Conservation (phyloP, 192 early-diverging fungal species). For the Podila verticillata region DNA sequence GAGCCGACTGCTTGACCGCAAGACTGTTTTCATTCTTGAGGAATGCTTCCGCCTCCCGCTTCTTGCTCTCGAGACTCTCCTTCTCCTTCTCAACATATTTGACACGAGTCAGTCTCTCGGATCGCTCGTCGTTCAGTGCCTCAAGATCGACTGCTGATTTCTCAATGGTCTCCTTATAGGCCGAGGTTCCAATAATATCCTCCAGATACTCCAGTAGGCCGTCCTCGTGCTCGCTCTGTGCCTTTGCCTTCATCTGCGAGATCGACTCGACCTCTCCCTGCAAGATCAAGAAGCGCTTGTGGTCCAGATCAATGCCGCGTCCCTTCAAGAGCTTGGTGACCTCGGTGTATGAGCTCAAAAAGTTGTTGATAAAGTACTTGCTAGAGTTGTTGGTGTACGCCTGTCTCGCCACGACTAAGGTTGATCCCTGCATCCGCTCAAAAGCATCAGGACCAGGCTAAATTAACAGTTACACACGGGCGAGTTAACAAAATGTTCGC, state of each 20-base stretch:
- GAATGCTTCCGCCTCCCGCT: constrained; percentile 84
- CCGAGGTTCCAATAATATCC: constrained; percentile 96
- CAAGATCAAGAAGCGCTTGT: constrained; percentile 97
- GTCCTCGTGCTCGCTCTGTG: constrained; percentile 90
- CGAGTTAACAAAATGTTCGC: neutral
- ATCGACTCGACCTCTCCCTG: constrained; percentile 99
- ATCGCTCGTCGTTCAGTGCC: constrained; percentile 75
- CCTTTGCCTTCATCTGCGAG: constrained; percentile 97
- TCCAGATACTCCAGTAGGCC: constrained; percentile 97
- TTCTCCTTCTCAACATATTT: constrained; percentile 93
- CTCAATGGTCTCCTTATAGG: constrained; percentile 89
- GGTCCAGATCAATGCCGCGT: constrained; percentile 95
- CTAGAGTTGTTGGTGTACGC: constrained; percentile 74
- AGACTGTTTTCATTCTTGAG: constrained; percentile 85
- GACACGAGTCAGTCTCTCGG: constrained; percentile 83
- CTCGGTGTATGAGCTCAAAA: constrained; percentile 76
- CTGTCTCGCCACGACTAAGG: constrained; percentile 82
- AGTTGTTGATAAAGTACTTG: constrained; percentile 80
- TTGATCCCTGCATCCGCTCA: constrained; percentile 69
- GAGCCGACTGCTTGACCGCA: constrained; percentile 71
- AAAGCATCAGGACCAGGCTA: constrained; percentile 72
- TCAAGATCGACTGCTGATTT: constrained; percentile 76
- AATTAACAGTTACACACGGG: neutral
- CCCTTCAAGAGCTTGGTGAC: constrained; percentile 84
- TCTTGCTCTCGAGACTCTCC: constrained; percentile 78